Evolutionary conservation across 2,329 filamentous ascomycete genomes (phyloP).

Genomic region (Phyllosticta paracitricarpa): DNA sequence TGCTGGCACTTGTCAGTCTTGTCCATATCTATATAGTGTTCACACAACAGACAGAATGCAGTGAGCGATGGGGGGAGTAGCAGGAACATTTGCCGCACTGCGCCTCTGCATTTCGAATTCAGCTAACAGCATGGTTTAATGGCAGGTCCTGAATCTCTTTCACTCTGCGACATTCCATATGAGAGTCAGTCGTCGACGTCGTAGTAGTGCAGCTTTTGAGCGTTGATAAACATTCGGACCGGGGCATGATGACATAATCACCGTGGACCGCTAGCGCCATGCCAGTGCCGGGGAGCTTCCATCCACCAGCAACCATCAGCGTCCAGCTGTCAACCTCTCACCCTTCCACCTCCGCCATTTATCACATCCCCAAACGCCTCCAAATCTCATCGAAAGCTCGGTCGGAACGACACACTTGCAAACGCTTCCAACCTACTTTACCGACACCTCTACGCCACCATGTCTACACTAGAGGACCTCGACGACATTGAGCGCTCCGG

Average conservation of each 20-base stretch:
- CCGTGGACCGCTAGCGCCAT: background rate
- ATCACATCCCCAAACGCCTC: background rate
- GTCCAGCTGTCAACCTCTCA: background rate
- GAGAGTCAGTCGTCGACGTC: no score
- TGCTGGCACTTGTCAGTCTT: no score
- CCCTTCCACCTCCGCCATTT: background rate
- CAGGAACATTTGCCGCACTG: no score
- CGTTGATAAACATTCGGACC: background rate
- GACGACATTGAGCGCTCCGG: constrained; percentile 76
- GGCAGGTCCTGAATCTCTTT: no score
- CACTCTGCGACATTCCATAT: no score
- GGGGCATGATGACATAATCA: constrained; percentile 6
- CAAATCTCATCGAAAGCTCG: background rate
- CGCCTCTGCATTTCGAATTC: no score
- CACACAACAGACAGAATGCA: no score
- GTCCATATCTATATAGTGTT: no score
- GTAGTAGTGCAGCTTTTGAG: background rate
- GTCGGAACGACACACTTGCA: background rate
- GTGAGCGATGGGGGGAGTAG: no score
- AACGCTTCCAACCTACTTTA: background rate
- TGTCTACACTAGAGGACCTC: constrained; percentile 89
- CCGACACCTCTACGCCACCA: constrained; percentile 32
- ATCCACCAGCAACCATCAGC: background rate
- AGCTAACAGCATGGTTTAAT: no score
- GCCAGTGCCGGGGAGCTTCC: constrained; percentile 2